Conservation (phyloP, 2,329 filamentous ascomycete genomes). For the Xylariaceae sp. region DNA sequence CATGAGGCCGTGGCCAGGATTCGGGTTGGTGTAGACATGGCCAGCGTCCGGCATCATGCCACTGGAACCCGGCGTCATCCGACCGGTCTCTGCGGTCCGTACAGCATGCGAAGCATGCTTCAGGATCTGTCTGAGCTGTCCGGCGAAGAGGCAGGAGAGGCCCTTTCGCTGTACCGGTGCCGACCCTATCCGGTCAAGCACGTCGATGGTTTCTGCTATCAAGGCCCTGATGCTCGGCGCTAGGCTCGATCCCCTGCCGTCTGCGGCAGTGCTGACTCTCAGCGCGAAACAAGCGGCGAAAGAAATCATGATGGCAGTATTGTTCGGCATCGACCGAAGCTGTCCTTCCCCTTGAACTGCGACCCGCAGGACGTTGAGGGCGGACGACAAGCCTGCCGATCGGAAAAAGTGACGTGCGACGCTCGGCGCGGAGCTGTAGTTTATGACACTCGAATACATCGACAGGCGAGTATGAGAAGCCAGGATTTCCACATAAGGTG, state of each 20-base stretch:
- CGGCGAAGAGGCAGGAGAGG: conserved; percentile 55
- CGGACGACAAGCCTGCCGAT: conserved; percentile 63
- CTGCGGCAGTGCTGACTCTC: conserved; percentile 55
- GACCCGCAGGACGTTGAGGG: conserved; percentile 68
- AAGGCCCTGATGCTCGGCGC: conserved; percentile 59
- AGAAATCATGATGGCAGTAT: conserved; percentile 73
- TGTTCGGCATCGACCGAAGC: conserved; percentile 71
- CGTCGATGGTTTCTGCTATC: conserved; percentile 63
- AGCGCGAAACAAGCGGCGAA: conserved; percentile 66
- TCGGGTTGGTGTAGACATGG: conserved; percentile 18
- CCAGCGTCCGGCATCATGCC: conserved; percentile 17
- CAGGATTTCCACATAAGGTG: conserved; percentile 70
- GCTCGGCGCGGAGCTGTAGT: conserved; percentile 64
- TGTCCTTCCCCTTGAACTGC: conserved; percentile 66
- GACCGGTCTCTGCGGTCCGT: conserved; percentile 21
- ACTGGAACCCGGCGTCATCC: conserved; percentile 17
- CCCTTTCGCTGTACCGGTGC: conserved; percentile 62
- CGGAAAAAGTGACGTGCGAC: conserved; percentile 70
- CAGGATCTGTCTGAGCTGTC: conserved; percentile 46
- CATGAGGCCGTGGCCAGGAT: conserved; percentile 18
- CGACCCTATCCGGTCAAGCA: conserved; percentile 63
- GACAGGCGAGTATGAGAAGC: conserved; percentile 68
- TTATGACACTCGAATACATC: conserved; percentile 70
- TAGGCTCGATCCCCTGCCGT: conserved; percentile 49
- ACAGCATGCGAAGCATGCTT: conserved; percentile 31